These are phyloP conservation scores for Globisporangium yorkense DNA, from an alignment of 352 stramenopile species.

Conservation along the genomic window DNA sequence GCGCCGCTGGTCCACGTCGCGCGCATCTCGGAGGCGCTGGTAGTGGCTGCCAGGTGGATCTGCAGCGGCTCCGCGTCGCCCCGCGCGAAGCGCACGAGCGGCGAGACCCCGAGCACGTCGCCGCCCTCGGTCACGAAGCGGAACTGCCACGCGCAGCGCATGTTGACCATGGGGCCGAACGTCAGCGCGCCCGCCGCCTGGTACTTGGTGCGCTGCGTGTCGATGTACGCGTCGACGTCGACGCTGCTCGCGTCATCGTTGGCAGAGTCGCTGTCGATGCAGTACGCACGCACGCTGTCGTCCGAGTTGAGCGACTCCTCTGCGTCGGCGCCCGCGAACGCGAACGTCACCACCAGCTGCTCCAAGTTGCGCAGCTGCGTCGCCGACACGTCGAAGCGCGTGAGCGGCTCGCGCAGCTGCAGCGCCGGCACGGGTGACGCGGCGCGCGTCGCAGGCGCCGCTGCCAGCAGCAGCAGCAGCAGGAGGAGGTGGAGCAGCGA, in stretches of 20 bases:
- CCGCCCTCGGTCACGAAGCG: constrained; percentile 21
- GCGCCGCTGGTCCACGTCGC: constrained; percentile 50
- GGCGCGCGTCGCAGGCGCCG: neutral
- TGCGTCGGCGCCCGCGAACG: constrained; percentile 4
- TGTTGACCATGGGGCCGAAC: constrained; percentile 23
- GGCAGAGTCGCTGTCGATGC: constrained; percentile 5
- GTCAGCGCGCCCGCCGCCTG: neutral
- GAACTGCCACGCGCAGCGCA: constrained; percentile 26
- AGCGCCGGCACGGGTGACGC: neutral
- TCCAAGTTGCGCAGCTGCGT: constrained; percentile 25
- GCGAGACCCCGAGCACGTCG: constrained; percentile 26
- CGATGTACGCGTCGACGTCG: constrained; percentile 11
- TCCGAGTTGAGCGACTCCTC: constrained; percentile 9
- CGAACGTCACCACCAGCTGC: constrained; percentile 26
- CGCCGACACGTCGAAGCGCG: constrained; percentile 7
- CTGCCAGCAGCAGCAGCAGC: neutral
- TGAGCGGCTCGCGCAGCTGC: constrained; percentile 8
- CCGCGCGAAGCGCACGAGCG: constrained; percentile 27
- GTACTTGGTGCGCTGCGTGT: constrained; percentile 4
- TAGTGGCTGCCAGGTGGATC: constrained; percentile 12
- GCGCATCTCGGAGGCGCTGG: constrained; percentile 27
- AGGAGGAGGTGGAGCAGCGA: neutral
- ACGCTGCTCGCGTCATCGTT: neutral
- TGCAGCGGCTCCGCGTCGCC: constrained; percentile 32
- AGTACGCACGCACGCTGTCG: constrained; percentile 15